Evolutionary conservation across 306 rosid species (phyloP).

Genomic region (Myrica gale): DNA sequence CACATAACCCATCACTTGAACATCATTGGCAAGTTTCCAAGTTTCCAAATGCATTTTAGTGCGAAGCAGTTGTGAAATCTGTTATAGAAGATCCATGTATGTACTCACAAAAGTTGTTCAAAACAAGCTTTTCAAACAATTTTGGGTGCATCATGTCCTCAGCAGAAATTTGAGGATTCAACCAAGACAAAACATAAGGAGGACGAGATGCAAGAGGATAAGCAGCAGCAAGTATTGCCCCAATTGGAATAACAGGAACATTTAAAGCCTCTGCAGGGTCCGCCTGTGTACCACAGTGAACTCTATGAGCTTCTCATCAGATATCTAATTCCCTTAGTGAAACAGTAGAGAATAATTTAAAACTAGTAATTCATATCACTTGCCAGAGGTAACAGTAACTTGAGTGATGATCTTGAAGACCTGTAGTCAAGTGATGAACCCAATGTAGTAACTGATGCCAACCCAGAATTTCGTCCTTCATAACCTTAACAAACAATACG

Average conservation of each 20-base stretch:
- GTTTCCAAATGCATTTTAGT: slow-evolving; percentile 4
- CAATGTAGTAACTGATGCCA: slow-evolving; percentile 73
- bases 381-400: slow-evolving; percentile 82
- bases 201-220: slow-evolving; percentile 57
- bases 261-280: slow-evolving; percentile 68
- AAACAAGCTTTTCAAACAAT: slow-evolving; percentile 65
- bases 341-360: slow-evolving; percentile 1
- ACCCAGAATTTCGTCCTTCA: slow-evolving; percentile 52
- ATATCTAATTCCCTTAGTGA: slow-evolving; percentile 2
- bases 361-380: slow-evolving; percentile 39
- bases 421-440: slow-evolving; percentile 83
- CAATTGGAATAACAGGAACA: slow-evolving; percentile 73
- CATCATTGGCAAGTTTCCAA: not conserved
- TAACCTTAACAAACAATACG: slow-evolving; percentile 43
- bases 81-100: not conserved
- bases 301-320: slow-evolving; percentile 7
- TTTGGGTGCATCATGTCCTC: slow-evolving; percentile 69
- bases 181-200: slow-evolving; percentile 62
- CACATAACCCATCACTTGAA: not conserved
- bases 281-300: slow-evolving; percentile 45
- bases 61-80: not conserved
- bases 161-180: slow-evolving; percentile 67
- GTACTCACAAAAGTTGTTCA: slow-evolving; percentile 73
- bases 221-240: slow-evolving; percentile 51
- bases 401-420: slow-evolving; percentile 74